These are phyloP conservation scores for Porodaedalea pini DNA, from an alignment of 1,284 basidiomycete species.

Conservation along the genomic window DNA sequence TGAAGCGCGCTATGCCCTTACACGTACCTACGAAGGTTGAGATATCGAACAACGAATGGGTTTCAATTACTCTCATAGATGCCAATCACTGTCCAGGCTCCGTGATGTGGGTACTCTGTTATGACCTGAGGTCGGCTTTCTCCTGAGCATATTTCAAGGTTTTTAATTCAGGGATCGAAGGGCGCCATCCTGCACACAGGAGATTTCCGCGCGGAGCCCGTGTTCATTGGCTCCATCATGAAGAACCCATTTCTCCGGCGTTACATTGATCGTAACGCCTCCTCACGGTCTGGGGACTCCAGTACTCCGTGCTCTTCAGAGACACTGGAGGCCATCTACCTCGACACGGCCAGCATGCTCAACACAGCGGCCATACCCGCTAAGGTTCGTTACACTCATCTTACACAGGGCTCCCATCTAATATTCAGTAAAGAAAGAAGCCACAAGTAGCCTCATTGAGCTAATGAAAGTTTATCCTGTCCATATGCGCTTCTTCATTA, in stretches of 20 bases:
- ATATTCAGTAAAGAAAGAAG: constrained; percentile 50
- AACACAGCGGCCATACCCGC: constrained; percentile 61
- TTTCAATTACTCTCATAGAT: constrained; percentile 79
- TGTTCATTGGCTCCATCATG: constrained; percentile 65
- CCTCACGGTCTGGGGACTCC: constrained; percentile 9
- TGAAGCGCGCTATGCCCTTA: constrained; percentile 48
- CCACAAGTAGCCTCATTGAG: constrained; percentile 61
- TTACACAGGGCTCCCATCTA: not conserved
- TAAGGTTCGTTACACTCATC: constrained; percentile 49
- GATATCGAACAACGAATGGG: constrained; percentile 51
- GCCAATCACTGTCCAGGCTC: constrained; percentile 95
- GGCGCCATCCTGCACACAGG: constrained; percentile 87
- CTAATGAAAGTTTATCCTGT: constrained; percentile 68
- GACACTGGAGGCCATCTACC: constrained; percentile 76
- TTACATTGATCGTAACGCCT: constrained; percentile 48
- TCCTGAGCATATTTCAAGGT: constrained; percentile 49
- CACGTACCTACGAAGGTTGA: constrained; percentile 63
- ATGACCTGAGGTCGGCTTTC: not conserved
- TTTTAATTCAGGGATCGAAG: constrained; percentile 72
- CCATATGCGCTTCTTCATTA: constrained; percentile 79
- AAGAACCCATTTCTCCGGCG: constrained; percentile 68
- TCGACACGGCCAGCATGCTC: constrained; percentile 77
- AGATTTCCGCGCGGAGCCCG: constrained; percentile 84
- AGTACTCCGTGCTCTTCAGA: constrained; percentile 26
- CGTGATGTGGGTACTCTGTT: constrained; percentile 63